A percentile compares a stretch with the other conserved stretches of the same genome.
Evolutionary conservation across 257 asterid genomes (phyloP).

Genomic region (Jaltomata sinuosa): DNA sequence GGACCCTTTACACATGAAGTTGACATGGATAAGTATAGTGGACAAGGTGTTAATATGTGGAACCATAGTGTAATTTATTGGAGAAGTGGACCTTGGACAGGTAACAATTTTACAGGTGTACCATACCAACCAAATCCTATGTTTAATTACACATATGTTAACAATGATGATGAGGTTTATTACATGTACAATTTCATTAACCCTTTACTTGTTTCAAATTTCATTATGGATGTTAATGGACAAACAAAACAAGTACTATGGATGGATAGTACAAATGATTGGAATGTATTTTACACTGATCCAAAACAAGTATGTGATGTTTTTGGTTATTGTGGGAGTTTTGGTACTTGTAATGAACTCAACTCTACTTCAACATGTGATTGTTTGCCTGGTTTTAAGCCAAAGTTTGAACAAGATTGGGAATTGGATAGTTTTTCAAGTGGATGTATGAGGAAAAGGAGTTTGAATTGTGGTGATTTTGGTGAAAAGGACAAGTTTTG

Average conservation of each 20-base stretch:
- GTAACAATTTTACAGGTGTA: background rate
- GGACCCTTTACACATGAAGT: background rate
- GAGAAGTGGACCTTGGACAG: conserved; percentile 4
- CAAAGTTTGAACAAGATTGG: background rate
- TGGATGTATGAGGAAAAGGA: background rate
- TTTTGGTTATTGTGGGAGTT: background rate
- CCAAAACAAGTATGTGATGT: conserved; percentile 3
- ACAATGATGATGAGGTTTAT: conserved; percentile 1
- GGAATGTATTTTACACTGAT: background rate
- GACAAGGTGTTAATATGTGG: background rate
- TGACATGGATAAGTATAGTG: background rate
- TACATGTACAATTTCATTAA: background rate
- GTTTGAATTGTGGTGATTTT: background rate
- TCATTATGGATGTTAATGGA: background rate
- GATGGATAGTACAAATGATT: background rate
- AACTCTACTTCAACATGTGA: background rate
- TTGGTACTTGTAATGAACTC: background rate
- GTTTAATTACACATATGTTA: background rate
- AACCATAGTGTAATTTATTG: background rate
- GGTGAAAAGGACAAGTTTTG: background rate
- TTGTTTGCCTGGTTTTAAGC: background rate
- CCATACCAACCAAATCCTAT: background rate
- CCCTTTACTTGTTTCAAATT: background rate
- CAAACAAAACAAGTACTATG: background rate
- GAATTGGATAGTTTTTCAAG: background rate